These are phyloP conservation scores for Pachyrhizus erosus DNA, from an alignment of 306 rosid species.

Conservation along the genomic window DNA sequence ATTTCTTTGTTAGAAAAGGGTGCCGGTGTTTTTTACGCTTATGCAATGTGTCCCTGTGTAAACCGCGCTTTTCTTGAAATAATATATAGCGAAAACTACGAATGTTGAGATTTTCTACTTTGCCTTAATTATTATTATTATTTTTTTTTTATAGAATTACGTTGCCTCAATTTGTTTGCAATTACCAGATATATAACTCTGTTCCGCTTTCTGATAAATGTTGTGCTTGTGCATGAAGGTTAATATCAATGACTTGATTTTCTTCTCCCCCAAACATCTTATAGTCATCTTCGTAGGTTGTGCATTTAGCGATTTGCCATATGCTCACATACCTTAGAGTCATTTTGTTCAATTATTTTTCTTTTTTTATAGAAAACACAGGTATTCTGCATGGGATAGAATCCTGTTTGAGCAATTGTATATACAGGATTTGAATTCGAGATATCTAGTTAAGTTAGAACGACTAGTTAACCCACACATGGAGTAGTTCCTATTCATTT, in stretches of 20 bases:
- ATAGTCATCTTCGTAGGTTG: not conserved
- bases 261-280: not conserved
- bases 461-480: too few species aligned
- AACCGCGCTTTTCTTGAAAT: constrained; percentile 30
- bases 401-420: too few species aligned
- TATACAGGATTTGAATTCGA: too few species aligned
- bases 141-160: not conserved
- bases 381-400: too few species aligned
- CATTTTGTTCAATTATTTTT: not conserved
- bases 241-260: constrained; percentile 8
- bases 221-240: constrained; percentile 25
- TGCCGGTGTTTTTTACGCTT: not conserved
- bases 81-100: not conserved
- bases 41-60: not conserved
- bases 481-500: not conserved
- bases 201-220: not conserved
- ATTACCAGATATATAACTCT: not conserved
- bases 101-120: not conserved
- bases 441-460: too few species aligned
- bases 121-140: not conserved
- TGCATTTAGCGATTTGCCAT: constrained; percentile 22
- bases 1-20: constrained; percentile 32
- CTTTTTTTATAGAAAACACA: too few species aligned
- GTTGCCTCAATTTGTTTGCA: not conserved
- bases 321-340: not conserved